phyloP scores from a whole-genome alignment of 2,329 filamentous ascomycete species.

The Xylogone sp. region DNA sequence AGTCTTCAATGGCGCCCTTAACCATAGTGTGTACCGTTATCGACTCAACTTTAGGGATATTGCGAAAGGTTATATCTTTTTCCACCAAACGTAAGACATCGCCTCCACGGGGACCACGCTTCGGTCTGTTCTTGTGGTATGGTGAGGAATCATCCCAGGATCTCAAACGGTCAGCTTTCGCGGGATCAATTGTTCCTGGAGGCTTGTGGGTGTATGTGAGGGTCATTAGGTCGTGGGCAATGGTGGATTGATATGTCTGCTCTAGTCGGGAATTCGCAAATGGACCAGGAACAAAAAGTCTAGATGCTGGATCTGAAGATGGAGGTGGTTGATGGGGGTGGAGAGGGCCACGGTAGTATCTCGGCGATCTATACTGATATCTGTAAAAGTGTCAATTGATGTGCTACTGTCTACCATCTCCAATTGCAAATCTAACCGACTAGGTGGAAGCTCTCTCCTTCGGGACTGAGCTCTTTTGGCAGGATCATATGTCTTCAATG shows the following conservation, averaged over 20 bases:
- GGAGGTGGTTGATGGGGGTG: slow-evolving; percentile 91
- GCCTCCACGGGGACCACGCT: slow-evolving; percentile 78
- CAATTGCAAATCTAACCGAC: slow-evolving; percentile 30
- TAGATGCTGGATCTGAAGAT: slow-evolving; percentile 80
- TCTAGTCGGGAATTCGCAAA: slow-evolving; percentile 84
- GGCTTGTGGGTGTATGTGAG: slow-evolving; percentile 83
- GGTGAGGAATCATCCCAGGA: slow-evolving; percentile 87
- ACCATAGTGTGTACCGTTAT: slow-evolving; percentile 80
- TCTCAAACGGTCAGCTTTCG: slow-evolving; percentile 64
- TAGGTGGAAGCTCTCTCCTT: slow-evolving; percentile 30
- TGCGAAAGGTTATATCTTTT: slow-evolving; percentile 72
- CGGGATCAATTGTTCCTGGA: slow-evolving; percentile 63
- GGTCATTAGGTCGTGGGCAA: slow-evolving; percentile 83
- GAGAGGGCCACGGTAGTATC: slow-evolving; percentile 89
- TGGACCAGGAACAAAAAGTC: slow-evolving; percentile 84
- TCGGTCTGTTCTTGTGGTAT: slow-evolving; percentile 88
- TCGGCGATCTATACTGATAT: slow-evolving; percentile 92
- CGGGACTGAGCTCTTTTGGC: slow-evolving; percentile 39
- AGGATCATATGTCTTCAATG: slow-evolving; percentile 43
- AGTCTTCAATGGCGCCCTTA: slow-evolving; percentile 63
- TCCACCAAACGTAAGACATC: slow-evolving; percentile 70
- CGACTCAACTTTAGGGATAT: slow-evolving; percentile 76
- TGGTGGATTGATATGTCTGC: slow-evolving; percentile 84
- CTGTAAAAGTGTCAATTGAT: slow-evolving; percentile 40
- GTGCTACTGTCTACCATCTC: background rate